Base-by-base conservation (phyloP, 441 rosid species). In the Daphne laureola region DNA sequence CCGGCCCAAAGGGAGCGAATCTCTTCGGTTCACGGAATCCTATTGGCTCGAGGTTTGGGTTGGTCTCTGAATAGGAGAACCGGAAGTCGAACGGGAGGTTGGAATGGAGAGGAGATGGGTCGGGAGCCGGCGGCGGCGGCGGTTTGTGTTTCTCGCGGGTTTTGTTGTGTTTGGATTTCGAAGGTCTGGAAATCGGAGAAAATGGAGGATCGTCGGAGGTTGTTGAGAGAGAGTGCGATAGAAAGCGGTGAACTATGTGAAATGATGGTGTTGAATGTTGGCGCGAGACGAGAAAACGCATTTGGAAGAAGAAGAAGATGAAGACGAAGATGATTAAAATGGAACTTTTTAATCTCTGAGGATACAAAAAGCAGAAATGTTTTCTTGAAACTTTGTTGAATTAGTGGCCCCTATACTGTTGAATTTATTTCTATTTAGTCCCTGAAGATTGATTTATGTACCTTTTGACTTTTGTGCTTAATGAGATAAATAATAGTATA, bases 1-100 rank as follows among this genome's bases (percentile, higher is more conserved):
- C 85, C 0, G 98, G 98, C 12, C 96, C 95, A 27, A 90, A 87
- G 0, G 96, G 98, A 42, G 94, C 84, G 67, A 90, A 90, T 55
- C 90, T 74, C 61, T 75, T 89, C 35, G 91, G 87, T 59, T 90
- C 96, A 5, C 97, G 87, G 58, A 63, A 90, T 31, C 96, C 91
- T 49, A 87, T 80, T 35, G 96, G 96, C 60, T 79, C 63, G 44
- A 78, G 49, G 0, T 23, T 65, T 5, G 83, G 82, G 53, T 78
- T 66, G 26, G 76, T 61, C 76, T 90, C 94, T 4, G 96, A 83
- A 49, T 85, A 87, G 1, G 97, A 79, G 64, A 84, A 76, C 36
- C 77, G 67, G 64, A 87, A 90, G 65, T 87, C 94, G 65, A 90
- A 85, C 5, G 89, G 90, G 41, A 85, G 96, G 59, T 72, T 77